Evolutionary conservation across 805 yeast species (phyloP).

Genomic region (Sugiyamaella floridensis): DNA sequence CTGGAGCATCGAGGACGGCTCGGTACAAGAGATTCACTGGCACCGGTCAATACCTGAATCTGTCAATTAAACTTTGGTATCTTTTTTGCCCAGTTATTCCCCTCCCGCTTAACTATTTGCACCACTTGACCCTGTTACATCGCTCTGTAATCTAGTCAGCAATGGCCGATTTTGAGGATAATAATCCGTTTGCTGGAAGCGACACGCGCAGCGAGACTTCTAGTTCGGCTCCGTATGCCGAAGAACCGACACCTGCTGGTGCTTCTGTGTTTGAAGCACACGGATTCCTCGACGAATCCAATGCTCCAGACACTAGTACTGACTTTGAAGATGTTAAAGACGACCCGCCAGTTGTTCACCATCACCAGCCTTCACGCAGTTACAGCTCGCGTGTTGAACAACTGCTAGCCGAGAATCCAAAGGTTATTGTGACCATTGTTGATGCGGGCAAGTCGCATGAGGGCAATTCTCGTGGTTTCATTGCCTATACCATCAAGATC

Average conservation of each 20-base stretch:
- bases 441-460: slow-evolving; percentile 87
- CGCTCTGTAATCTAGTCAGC: background rate
- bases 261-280: background rate
- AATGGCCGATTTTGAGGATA: slow-evolving; percentile 37
- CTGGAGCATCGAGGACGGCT: too few relatives aligned
- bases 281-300: background rate
- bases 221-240: background rate
- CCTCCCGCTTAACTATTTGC: too few relatives aligned
- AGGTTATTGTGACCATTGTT: slow-evolving; percentile 41
- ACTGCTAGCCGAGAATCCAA: slow-evolving; percentile 26
- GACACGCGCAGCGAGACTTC: slow-evolving; percentile 15
- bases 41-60: too few relatives aligned
- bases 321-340: background rate
- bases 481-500: slow-evolving; percentile 71
- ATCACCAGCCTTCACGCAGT: slow-evolving; percentile 7
- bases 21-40: too few relatives aligned
- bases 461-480: slow-evolving; percentile 65
- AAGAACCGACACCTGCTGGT: background rate
- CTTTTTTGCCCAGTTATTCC: too few relatives aligned
- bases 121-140: background rate
- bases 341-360: background rate
- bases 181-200: slow-evolving; percentile 38
- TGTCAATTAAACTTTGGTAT: too few relatives aligned
- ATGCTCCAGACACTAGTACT: background rate
- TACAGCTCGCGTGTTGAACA: slow-evolving; percentile 30